phyloP scores from a whole-genome alignment of 345 rosid species.

The Sonneratia alba region DNA sequence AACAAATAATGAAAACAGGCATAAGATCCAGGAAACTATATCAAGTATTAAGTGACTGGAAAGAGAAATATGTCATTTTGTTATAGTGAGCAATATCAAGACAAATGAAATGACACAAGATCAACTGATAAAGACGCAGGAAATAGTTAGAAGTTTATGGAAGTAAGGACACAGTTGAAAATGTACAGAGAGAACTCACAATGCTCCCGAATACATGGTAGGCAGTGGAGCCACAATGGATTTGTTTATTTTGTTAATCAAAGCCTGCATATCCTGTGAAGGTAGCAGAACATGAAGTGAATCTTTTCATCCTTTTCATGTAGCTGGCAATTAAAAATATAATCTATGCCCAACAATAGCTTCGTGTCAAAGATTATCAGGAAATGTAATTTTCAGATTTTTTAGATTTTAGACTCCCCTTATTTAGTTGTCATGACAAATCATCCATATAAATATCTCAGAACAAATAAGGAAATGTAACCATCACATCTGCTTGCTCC shows the following conservation, averaged over 20 bases:
- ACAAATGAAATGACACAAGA: background rate
- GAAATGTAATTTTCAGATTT: background rate
- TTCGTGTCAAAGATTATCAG: background rate
- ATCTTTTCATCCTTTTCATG: background rate
- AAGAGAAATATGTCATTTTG: background rate
- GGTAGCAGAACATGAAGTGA: background rate
- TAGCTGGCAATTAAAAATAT: background rate
- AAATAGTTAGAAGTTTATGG: too few species aligned
- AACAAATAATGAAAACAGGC: conserved; percentile 13
- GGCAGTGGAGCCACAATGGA: conserved; percentile 86
- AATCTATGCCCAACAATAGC: too few species aligned
- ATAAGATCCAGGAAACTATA: background rate
- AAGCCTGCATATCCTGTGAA: conserved; percentile 77
- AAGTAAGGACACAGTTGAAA: too few species aligned
- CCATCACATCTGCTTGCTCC: too few species aligned
- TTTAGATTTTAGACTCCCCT: too few species aligned
- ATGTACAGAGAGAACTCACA: conserved; percentile 39
- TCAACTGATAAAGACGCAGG: too few species aligned
- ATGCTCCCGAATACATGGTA: conserved; percentile 71
- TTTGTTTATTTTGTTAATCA: conserved; percentile 87
- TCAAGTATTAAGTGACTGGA: background rate
- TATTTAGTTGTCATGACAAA: too few species aligned
- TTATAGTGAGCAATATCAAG: background rate
- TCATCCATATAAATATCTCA: too few species aligned
- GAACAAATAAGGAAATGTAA: too few species aligned